phyloP scores from a whole-genome alignment of 257 asterid species.

The Gentiana straminea region DNA sequence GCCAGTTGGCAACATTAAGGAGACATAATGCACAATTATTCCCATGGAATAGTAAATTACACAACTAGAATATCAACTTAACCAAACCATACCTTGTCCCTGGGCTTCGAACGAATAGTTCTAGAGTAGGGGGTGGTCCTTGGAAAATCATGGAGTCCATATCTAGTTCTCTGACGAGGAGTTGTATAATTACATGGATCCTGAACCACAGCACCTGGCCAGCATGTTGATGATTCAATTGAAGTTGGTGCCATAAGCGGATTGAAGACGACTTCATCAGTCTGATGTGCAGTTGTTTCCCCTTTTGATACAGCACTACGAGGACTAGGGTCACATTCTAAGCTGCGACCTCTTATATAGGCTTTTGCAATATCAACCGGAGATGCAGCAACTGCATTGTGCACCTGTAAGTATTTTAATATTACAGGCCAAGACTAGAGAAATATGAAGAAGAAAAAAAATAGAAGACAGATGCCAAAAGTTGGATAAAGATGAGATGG shows the following conservation, averaged over 20 bases:
- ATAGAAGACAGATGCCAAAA: neutral
- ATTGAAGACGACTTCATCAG: slow-evolving; percentile 38
- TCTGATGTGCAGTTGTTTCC: slow-evolving; percentile 23
- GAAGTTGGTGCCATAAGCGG: slow-evolving; percentile 49
- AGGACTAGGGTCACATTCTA: slow-evolving; percentile 39
- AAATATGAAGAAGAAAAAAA: no score
- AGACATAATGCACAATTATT: slow-evolving; percentile 11
- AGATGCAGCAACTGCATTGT: slow-evolving; percentile 57
- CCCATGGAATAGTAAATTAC: neutral
- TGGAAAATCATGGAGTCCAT: slow-evolving; percentile 60
- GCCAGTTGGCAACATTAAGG: slow-evolving; percentile 19
- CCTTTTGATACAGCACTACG: slow-evolving; percentile 20
- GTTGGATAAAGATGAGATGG: neutral
- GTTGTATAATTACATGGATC: slow-evolving; percentile 42
- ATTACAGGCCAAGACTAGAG: neutral
- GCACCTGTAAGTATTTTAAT: slow-evolving; percentile 34
- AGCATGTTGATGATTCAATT: slow-evolving; percentile 51
- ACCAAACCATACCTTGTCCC: slow-evolving; percentile 40
- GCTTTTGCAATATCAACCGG: slow-evolving; percentile 92
- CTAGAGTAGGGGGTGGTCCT: slow-evolving; percentile 89
- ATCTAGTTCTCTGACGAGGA: slow-evolving; percentile 61
- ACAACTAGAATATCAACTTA: neutral
- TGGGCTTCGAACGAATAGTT: slow-evolving; percentile 46
- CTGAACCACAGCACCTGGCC: slow-evolving; percentile 72
- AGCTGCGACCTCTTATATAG: slow-evolving; percentile 67